Evolutionary conservation across 73 alveolate genomes (phyloP), one percentile per base, ranked within the genome.

Genomic region (Paramecium biaurelia): DNA sequence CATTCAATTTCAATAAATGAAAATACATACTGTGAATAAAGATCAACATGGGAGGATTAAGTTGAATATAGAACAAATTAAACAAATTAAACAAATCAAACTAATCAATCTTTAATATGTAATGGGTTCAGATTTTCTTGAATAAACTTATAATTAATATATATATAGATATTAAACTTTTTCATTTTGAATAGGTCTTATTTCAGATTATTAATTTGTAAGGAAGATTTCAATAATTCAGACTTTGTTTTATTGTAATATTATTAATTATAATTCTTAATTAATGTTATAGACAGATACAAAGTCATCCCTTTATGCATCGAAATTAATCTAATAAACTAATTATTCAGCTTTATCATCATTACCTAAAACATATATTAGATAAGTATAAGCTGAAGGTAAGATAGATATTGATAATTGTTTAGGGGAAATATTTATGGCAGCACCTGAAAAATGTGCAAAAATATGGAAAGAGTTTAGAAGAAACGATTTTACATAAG

Each of bases 401-500:
- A 79, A 34, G 18, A 43, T 18, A 23, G 28, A 42, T 15, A 14
- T 12, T 10, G 15, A 0, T 53, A 79, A 38, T 79, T 18, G 37
- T 42, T 79, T 79, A 79, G 90, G 90, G 18, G 90, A 79, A 24
- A 38, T 79, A 20, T 79, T 43, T 45, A 41, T 79, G 90, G 56
- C 70, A 23, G 90, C 90, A 10, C 90, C 90, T 8, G 7, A 38
- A 23, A 79, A 26, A 20, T 79, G 90, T 43, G 90, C 90, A 2
- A 79, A 79, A 2, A 23, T 79, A 8, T 79, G 90, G 90, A 79
- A 24, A n/a, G 90, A 79, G 28, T 79, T 79, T 79, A 79, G 90
- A 24, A 38, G 90, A 23, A 30, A 79, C 2, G 90, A 79, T 45
- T 79, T 79, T 45, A 79, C 90, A 21, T 18, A 79, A 30, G 90